These are phyloP conservation scores for Rhodotorula sp. DNA, from an alignment of 1,284 basidiomycete species.

Conservation along the genomic window DNA sequence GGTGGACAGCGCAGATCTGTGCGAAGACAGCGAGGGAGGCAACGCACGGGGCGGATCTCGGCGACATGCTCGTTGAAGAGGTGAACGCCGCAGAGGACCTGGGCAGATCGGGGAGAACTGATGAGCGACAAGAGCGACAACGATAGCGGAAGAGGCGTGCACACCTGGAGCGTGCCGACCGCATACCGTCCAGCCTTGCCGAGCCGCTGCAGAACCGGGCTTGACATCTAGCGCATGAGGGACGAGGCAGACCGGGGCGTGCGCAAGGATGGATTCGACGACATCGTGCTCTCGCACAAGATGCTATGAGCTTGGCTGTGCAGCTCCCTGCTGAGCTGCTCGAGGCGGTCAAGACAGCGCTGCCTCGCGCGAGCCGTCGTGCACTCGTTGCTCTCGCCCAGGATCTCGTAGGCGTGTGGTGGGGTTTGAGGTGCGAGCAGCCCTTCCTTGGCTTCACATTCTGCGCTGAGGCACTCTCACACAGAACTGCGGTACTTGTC, in stretches of 20 bases:
- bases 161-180: slow-evolving; percentile 16
- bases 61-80: slow-evolving; percentile 44
- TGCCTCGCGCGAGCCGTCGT: background rate
- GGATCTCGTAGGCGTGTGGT: background rate
- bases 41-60: slow-evolving; percentile 42
- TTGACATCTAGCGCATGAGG: too few species aligned
- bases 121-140: background rate
- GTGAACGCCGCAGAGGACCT: slow-evolving; percentile 40
- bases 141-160: background rate
- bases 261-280: background rate
- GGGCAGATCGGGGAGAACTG: background rate
- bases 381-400: background rate
- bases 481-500: slow-evolving; percentile 18
- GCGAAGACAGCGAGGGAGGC: accelerated
- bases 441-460: accelerated
- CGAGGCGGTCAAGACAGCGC: background rate
- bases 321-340: background rate
- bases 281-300: background rate
- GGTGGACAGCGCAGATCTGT: too few species aligned
- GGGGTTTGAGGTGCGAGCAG: slow-evolving; percentile 3
- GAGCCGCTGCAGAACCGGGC: background rate
- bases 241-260: too few species aligned
- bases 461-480: background rate
- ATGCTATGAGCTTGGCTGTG: background rate
- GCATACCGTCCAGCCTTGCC: background rate